Evolutionary conservation across 306 rosid genomes (phyloP), one percentile per base, ranked within the genome.

Genomic region (Betula pendula): DNA sequence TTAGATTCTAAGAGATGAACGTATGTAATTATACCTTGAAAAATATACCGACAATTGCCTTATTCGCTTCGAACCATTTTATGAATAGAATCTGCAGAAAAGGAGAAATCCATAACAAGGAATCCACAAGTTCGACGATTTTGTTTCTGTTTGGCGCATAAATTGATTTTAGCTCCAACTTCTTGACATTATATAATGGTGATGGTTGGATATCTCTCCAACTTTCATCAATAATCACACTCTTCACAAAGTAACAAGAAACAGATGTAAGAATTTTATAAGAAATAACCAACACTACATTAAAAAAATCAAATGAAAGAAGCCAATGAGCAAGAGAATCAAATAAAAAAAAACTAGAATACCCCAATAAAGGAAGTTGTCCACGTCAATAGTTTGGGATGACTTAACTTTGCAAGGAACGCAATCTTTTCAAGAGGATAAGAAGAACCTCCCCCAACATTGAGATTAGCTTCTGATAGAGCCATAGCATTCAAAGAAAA

Each of bases 71-170:
- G n/a, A n/a, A n/a, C 56, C 49, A 75, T 27, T 75, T 73, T 31
- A 75, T 65, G 0, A 29, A 29, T 29, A 29, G 1, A 29, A 29
- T 29, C 1, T 29, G 0, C 33, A 29, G 33, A 29, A 47, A 38
- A 8, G 73, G 72, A 24, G 72, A 58, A 75, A 75, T 75, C 79
- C 79, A 75, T 65, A 63, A 66, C 79, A 66, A 66, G 38, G n/a
- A 33, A 20, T 33, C 58, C 40, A 66, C 19, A 76, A 50, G 79
- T n/a, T 75, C 71, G 20, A 6, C 6, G 2, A 29, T 29, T 29
- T 29, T 2, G 33, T 29, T 29, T 29, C 33, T 29, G 2, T 29
- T 29, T 1, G 33, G 33, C 1, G 33, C 1, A n/a, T 10, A 11
- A 0, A 29, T 1, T 45, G 66, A 27, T 47, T 51, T 35, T 13